These are phyloP conservation scores for Alloteropsis angusta DNA, from an alignment of 202 grass and related monocot genomes.

Conservation along the genomic window DNA sequence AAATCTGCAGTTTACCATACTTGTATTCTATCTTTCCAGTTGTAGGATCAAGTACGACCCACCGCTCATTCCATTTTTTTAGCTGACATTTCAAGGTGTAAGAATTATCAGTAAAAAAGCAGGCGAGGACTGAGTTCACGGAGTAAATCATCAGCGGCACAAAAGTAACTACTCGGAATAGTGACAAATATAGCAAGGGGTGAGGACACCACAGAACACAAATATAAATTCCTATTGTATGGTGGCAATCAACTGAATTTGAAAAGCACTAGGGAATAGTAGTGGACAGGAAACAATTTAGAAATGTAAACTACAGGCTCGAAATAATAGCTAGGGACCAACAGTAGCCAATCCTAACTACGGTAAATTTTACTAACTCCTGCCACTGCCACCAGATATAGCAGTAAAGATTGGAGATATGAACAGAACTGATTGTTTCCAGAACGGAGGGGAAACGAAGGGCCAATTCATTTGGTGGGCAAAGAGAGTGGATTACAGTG, in stretches of 20 bases:
- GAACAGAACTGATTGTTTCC: background rate
- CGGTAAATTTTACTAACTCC: background rate
- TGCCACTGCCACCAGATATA: background rate
- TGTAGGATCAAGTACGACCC: slow-evolving; percentile 86
- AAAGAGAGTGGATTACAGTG: slow-evolving; percentile 35
- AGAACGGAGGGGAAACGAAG: background rate
- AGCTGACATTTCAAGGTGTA: slow-evolving; percentile 47
- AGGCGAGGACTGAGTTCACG: background rate
- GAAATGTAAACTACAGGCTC: background rate
- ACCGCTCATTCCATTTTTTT: slow-evolving; percentile 92
- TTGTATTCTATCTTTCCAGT: slow-evolving; percentile 98
- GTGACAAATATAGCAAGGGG: background rate
- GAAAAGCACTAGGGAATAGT: background rate
- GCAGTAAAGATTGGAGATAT: background rate
- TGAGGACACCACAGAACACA: background rate
- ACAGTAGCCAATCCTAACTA: background rate
- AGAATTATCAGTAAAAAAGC: background rate
- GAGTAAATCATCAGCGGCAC: background rate
- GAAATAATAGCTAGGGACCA: background rate
- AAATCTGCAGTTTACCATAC: slow-evolving; percentile 43
- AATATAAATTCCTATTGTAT: background rate
- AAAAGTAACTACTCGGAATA: background rate
- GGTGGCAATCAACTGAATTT: background rate
- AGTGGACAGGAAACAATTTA: background rate
- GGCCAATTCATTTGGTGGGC: background rate